Base-by-base conservation (phyloP, 108 stramenopile genomes). In the Nannochloropsis salina region DNA sequence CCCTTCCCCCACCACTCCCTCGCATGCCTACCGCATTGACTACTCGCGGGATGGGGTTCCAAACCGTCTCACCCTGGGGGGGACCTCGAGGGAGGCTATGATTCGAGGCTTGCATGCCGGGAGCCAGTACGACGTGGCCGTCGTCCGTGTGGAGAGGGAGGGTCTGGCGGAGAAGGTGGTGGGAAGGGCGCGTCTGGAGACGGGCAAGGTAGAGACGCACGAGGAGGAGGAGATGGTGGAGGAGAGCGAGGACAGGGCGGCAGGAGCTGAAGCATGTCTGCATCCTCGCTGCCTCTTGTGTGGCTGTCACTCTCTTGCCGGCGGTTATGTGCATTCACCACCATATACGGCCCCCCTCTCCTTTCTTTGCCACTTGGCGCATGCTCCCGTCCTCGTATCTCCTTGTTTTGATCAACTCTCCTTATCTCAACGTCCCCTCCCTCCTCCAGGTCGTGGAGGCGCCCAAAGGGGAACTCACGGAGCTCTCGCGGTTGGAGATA, bases 401-500 rank as follows among this genome's bases (percentile, higher is more conserved):
- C 31, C 31, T 31, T 31, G 31, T 31, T 31, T 31, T 31, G 31
- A 31, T 31, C 31, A 31, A 31, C 31, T 1, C 31, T 31, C 31
- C 31, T 31, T 31, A 31, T 31, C 31, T 31, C 31, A 31, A 31
- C 31, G 31, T 31, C 31, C 31, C 31, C 31, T 20, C 82, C 82
- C 42, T 82, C 8, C 44, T 6, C 15, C 61, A 74, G 61, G 61
- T n/a, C 4, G 20, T n/a, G 15, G 61, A 74, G 61, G 42, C 86
- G 20, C 89, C 88, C 31, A 42, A 18, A 0, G 89, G 89, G 9
- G 86, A 91, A 86, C 82, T 84, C 44, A 87, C 90, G 42, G 91
- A 91, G 86, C 80, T 91, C 15, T 87, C 89, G 2, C 88, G 90
- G 41, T 45, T 91, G 41, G 91, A 91, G 41, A 89, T 91, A 9